Base-by-base conservation (phyloP, 139 green algal genomes). In the Coccomyxa sp. region DNA sequence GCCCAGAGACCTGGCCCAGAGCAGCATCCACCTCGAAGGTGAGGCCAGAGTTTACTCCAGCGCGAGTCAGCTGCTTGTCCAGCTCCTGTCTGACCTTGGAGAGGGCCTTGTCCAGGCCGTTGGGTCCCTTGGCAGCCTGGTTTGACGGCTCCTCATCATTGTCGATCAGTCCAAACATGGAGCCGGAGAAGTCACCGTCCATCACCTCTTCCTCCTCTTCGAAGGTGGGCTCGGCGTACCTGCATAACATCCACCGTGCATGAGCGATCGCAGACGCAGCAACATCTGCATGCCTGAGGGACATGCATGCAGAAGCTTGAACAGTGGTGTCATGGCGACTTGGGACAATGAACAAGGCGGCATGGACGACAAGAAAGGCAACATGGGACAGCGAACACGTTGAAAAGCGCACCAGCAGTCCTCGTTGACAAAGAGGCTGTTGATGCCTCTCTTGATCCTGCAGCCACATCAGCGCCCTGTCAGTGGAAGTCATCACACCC, bases 401-500 rank as follows among this genome's bases (percentile, higher is more conserved):
- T 41, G 35, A 34, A 6, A 40, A 24, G 2, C 85, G 27, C 82
- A 88, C 87, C 87, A 91, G 83, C 87, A 91, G 76, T 91, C 87
- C 14, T 74, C 54, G 54, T 91, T 86, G 27, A 91, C 78, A 22
- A 78, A 80, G 18, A 91, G 73, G 39, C 79, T 79, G 78, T 91
- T 90, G 6, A 68, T 70, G n/a, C 87, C 86, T 2, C 84, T 75
- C 72, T 89, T 70, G 34, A 90, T 22, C 81, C 78, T 74, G n/a
- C n/a, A n/a, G n/a, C n/a, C n/a, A n/a, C n/a, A n/a, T n/a, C n/a
- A n/a, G n/a, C n/a, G n/a, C n/a, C n/a, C n/a, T n/a, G n/a, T n/a
- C n/a, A n/a, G n/a, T n/a, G n/a, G n/a, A n/a, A n/a, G n/a, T n/a
- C n/a, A n/a, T n/a, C n/a, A n/a, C n/a, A n/a, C n/a, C n/a, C n/a